Evolutionary conservation across 495 filamentous ascomycete species (phyloP).

Genomic region (Pyronema domesticum): DNA sequence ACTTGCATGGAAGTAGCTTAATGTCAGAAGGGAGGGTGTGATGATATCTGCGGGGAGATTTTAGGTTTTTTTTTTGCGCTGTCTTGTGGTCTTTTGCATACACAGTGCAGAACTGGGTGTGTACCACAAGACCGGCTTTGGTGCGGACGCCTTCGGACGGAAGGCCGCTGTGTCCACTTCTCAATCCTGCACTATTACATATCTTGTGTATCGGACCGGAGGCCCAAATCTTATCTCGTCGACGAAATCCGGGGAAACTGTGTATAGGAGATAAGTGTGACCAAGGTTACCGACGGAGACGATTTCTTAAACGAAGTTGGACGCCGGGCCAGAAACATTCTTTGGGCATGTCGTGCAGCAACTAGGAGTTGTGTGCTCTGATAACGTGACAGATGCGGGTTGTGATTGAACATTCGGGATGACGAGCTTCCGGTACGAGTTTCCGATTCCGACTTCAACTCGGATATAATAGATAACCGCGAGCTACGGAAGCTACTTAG

Average conservation of each 20-base stretch:
- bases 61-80: neutral
- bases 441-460: too few species aligned
- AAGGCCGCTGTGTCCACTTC: neutral
- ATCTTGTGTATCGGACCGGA: neutral
- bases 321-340: too few species aligned
- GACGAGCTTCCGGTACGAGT: too few species aligned
- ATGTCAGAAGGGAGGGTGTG: neutral
- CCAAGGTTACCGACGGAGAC: too few species aligned
- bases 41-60: neutral
- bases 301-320: too few species aligned
- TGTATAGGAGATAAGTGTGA: too few species aligned
- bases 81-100: neutral
- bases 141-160: neutral
- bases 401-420: too few species aligned
- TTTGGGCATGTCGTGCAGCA: too few species aligned
- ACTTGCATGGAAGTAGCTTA: neutral
- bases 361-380: too few species aligned
- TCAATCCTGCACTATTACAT: neutral
- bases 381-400: too few species aligned
- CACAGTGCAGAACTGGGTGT: neutral
- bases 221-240: neutral
- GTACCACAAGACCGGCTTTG: neutral
- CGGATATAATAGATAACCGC: too few species aligned
- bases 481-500: too few species aligned
- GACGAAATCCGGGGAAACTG: neutral